These are phyloP conservation scores for Flaveria bidentis DNA, from an alignment of 129 eudicot genomes.

Conservation along the genomic window DNA sequence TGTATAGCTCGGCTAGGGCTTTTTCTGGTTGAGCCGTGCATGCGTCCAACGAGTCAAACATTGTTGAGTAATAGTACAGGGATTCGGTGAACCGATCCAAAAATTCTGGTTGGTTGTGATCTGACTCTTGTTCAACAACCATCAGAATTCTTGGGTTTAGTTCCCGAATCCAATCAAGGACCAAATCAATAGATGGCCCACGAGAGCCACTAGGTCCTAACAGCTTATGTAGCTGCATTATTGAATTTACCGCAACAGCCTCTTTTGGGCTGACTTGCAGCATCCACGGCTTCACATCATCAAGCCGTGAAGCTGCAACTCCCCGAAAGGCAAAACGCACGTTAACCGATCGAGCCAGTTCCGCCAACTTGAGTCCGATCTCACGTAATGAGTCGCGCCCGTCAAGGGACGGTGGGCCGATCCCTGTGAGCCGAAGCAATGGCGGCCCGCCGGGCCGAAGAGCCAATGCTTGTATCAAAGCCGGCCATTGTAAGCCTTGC, in stretches of 20 bases:
- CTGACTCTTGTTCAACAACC: conserved; percentile 80
- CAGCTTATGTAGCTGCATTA: conserved; percentile 64
- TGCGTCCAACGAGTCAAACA: conserved; percentile 79
- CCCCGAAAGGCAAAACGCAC: conserved; percentile 71
- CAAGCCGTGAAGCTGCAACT: conserved; percentile 51
- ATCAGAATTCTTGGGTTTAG: conserved; percentile 67
- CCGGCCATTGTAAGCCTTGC: conserved; percentile 96
- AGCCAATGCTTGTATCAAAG: conserved; percentile 80
- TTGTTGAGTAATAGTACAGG: conserved; percentile 69
- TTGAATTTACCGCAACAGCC: conserved; percentile 69
- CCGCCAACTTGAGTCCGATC: conserved; percentile 60
- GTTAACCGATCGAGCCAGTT: conserved; percentile 64
- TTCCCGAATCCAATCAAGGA: conserved; percentile 49
- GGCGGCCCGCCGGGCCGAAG: conserved; percentile 83
- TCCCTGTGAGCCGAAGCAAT: conserved; percentile 55
- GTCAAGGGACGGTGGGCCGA: conserved; percentile 57
- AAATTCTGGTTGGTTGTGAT: conserved; percentile 67
- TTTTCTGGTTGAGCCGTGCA: conserved; percentile 47
- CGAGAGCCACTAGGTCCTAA: conserved; percentile 37
- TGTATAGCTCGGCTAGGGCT: conserved; percentile 56
- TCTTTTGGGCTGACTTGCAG: conserved; percentile 58
- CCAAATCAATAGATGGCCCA: conserved; percentile 44
- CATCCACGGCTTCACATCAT: conserved; percentile 72
- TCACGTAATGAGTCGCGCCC: conserved; percentile 60
- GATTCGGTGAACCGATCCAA: conserved; percentile 69